phyloP scores from a whole-genome alignment of 805 yeast species.

The Pichia membranifaciens region DNA sequence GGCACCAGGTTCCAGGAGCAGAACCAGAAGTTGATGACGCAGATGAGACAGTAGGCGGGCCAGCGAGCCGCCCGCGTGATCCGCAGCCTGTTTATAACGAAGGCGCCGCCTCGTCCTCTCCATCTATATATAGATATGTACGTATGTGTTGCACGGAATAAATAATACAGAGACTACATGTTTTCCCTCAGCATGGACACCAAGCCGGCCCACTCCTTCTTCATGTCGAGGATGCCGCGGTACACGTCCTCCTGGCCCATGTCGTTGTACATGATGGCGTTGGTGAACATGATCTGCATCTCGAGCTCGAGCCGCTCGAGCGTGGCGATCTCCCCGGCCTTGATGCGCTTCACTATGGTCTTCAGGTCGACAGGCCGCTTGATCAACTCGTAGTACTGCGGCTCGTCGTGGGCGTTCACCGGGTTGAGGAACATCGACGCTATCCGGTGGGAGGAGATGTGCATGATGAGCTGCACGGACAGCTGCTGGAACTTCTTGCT shows the following conservation, averaged over 20 bases:
- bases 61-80: too few species aligned
- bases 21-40: slow-evolving; percentile 70
- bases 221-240: slow-evolving; percentile 63
- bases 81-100: background rate
- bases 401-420: slow-evolving; percentile 62
- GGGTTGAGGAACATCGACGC: slow-evolving; percentile 72
- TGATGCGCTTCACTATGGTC: slow-evolving; percentile 51
- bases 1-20: slow-evolving; percentile 99
- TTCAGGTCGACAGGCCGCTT: slow-evolving; percentile 64
- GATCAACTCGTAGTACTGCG: slow-evolving; percentile 57
- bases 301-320: slow-evolving; percentile 57
- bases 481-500: slow-evolving; percentile 53
- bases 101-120: background rate
- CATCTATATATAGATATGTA: too few species aligned
- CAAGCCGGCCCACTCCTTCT: slow-evolving; percentile 53
- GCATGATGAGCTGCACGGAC: slow-evolving; percentile 55
- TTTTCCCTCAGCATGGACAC: slow-evolving; percentile 53
- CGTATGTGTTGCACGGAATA: too few species aligned
- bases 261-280: slow-evolving; percentile 77
- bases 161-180: slow-evolving; percentile 3
- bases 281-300: slow-evolving; percentile 72
- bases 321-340: slow-evolving; percentile 48
- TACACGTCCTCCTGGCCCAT: slow-evolving; percentile 53
- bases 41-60: slow-evolving; percentile 34
- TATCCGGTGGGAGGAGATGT: slow-evolving; percentile 62